Conservation (phyloP, 2,329 filamentous ascomycete species). For the Alternaria alternata region DNA sequence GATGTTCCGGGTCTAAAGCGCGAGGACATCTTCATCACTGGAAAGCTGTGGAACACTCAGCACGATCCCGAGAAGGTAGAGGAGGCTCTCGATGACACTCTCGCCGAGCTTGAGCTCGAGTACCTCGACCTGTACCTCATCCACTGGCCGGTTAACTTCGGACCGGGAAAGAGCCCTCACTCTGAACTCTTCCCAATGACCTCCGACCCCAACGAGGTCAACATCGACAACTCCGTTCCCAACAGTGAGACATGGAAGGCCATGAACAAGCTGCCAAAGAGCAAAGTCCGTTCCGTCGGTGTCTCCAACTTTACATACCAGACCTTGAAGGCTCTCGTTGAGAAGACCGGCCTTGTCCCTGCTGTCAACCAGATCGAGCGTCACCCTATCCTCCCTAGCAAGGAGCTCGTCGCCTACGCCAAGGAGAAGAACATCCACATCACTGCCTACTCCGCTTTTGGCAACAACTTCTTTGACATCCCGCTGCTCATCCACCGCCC, state of each 20-base stretch:
- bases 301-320: slow-evolving; percentile 45
- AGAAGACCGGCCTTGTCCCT: slow-evolving; percentile 51
- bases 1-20: slow-evolving; percentile 39
- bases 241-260: slow-evolving; percentile 49
- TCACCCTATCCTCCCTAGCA: slow-evolving; percentile 41
- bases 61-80: slow-evolving; percentile 74
- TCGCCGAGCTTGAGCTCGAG: slow-evolving; percentile 80
- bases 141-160: slow-evolving; percentile 86
- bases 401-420: slow-evolving; percentile 39
- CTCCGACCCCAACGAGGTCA: slow-evolving; percentile 64
- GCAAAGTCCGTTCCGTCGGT: slow-evolving; percentile 43
- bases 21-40: slow-evolving; percentile 62
- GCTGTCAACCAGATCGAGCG: slow-evolving; percentile 45
- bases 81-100: slow-evolving; percentile 74
- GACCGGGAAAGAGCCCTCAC: slow-evolving; percentile 57
- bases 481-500: slow-evolving; percentile 72
- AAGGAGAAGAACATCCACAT: slow-evolving; percentile 46
- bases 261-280: slow-evolving; percentile 51
- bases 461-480: slow-evolving; percentile 53
- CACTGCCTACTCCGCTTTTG: slow-evolving; percentile 55
- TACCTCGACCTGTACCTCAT: slow-evolving; percentile 92
- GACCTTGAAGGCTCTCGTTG: slow-evolving; percentile 62
- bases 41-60: slow-evolving; percentile 92
- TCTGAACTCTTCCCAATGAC: slow-evolving; percentile 38
- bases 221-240: slow-evolving; percentile 41